Evolutionary conservation across 768 basidiomycete species (phyloP), one percentile per base, ranked within the genome.

Genomic region (Russula emetica): DNA sequence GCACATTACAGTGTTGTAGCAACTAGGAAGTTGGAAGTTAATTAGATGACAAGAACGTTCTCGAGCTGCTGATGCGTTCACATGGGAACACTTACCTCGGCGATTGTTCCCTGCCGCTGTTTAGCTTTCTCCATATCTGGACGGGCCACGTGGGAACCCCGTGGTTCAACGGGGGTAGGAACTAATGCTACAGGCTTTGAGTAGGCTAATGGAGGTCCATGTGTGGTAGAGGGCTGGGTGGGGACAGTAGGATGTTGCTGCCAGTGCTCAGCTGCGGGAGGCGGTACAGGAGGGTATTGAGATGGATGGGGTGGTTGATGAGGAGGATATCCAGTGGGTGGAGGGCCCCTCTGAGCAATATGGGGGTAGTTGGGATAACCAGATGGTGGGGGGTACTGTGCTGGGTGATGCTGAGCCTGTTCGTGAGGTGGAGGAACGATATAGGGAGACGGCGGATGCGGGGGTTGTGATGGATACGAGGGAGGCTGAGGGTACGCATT

Each of bases 1-100:
- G 68, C 45, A 78, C 76, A 45, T 75, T 77, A 64, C 89, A 92
- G 69, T 86, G 85, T 63, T 82, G 77, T 59, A 82, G 72, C 52
- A 88, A 84, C 85, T 87, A 42, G 32, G 38, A 54, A 40, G 47
- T 60, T 16, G 38, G 42, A 38, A 47, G 16, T 59, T 60, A 30
- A 65, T 66, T 40, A 66, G 62, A 24, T 50, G 30, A 42, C 50
- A 55, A 11, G 64, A 53, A 45, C 45, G 47, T 55, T 38, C 36
- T 42, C 49, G 56, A 54, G 52, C 55, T n/a, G 38, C 42, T 42
- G 52, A 54, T 47, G 34, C 50, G 36, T 26, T 26, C 22, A 42
- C 30, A 51, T 44, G 44, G 57, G 34, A 36, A 47, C 42, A 22
- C 67, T 51, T 54, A 68, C 67, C 67, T 68, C 67, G 38, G 60